Evolutionary conservation across 2,329 filamentous ascomycete genomes (phyloP).

Genomic region (Stemphylium vesicarium): DNA sequence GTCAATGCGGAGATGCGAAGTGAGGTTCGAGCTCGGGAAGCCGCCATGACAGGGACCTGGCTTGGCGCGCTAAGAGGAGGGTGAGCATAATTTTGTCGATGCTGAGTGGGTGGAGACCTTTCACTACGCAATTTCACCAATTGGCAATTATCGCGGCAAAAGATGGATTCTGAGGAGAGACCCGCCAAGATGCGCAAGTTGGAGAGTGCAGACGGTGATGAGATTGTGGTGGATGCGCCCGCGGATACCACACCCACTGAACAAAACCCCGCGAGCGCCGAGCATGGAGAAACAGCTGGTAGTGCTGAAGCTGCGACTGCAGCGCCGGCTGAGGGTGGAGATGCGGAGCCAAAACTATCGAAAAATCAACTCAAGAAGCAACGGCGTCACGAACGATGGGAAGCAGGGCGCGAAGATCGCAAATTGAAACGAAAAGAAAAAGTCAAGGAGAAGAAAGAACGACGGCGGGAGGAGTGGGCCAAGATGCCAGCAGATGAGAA

Average conservation of each 20-base stretch:
- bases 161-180: conserved; percentile 63
- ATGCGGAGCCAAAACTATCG: conserved; percentile 61
- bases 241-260: conserved; percentile 18
- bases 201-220: conserved; percentile 39
- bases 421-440: conserved; percentile 66
- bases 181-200: conserved; percentile 63
- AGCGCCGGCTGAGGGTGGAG: conserved; percentile 8
- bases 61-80: conserved; percentile 36
- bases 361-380: conserved; percentile 88
- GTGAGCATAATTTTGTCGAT: conserved; percentile 38
- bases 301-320: conserved; percentile 1
- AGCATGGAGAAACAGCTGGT: conserved; percentile 18
- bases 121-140: conserved; percentile 3
- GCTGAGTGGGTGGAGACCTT: conserved; percentile 25
- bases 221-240: conserved; percentile 15
- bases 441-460: conserved; percentile 58
- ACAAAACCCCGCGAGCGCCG: conserved; percentile 13
- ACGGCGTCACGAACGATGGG: conserved; percentile 74
- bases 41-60: conserved; percentile 27
- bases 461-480: conserved; percentile 54
- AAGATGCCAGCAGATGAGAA: conserved; percentile 42
- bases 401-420: conserved; percentile 68
- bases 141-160: conserved; percentile 8
- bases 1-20: conserved; percentile 38
- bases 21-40: conserved; percentile 29